Evolutionary conservation across 2,329 filamentous ascomycete species (phyloP).

Genomic region (Venturia carpophila): DNA sequence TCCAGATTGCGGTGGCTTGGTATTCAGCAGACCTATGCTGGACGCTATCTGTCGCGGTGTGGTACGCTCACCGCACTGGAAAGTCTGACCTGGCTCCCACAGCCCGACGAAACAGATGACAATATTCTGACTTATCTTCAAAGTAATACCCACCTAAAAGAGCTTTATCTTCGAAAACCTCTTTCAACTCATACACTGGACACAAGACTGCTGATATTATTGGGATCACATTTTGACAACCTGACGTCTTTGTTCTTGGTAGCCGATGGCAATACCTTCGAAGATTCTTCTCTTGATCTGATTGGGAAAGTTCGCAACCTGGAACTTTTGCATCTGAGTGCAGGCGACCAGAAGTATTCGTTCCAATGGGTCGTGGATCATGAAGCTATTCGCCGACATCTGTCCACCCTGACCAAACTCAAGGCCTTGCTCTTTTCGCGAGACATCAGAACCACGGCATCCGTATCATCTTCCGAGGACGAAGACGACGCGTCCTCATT

Average conservation of each 20-base stretch:
- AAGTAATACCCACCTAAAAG: constrained; percentile 4
- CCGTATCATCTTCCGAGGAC: neutral
- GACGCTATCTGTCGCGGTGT: neutral
- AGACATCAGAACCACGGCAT: neutral
- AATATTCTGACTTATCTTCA: neutral
- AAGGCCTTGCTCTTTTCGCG: neutral
- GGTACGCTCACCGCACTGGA: constrained; percentile 2
- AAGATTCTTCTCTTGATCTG: neutral
- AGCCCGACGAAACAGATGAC: neutral
- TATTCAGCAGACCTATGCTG: neutral
- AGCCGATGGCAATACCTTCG: neutral
- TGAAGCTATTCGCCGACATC: neutral
- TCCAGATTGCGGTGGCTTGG: neutral
- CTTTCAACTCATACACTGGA: neutral
- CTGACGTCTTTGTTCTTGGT: neutral
- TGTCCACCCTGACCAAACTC: neutral
- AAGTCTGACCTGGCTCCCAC: constrained; percentile 2
- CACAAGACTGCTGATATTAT: neutral
- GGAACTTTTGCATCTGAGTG: neutral
- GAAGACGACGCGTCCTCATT: neutral
- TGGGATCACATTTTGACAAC: neutral
- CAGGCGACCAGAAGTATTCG: neutral
- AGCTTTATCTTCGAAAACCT: neutral
- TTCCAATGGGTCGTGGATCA: neutral
- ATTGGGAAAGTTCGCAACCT: neutral